A percentile compares a stretch with the other conserved stretches of the same genome.
These are phyloP conservation scores for Lactarius vividus DNA, from an alignment of 768 basidiomycete genomes.

Conservation along the genomic window DNA sequence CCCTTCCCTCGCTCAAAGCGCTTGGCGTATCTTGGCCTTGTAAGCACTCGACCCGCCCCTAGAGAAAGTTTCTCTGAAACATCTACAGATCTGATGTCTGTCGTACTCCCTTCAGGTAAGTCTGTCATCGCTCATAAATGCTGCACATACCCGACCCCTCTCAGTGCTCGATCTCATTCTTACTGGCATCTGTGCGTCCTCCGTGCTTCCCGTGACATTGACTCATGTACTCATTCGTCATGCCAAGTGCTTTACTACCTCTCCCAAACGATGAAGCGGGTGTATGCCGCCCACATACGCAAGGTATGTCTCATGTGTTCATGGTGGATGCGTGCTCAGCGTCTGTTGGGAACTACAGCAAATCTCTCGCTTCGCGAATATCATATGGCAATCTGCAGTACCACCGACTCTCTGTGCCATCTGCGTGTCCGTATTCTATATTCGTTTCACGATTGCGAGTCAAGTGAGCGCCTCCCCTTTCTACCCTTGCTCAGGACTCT, in stretches of 20 bases:
- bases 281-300: not conserved
- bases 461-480: conserved; percentile 2
- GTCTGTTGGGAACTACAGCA: not conserved
- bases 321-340: not conserved
- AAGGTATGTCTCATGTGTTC: conserved; percentile 3
- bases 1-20: not conserved
- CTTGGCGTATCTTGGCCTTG: conserved; percentile 6
- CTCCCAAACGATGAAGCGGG: not conserved
- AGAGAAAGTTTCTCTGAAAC: not conserved
- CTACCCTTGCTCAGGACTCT: not conserved
- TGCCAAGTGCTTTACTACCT: not conserved
- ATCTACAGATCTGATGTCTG: not conserved
- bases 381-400: conserved; percentile 16
- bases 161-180: not conserved
- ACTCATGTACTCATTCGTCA: not conserved
- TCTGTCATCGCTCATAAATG: not conserved
- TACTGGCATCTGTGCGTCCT: not conserved
- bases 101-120: not conserved
- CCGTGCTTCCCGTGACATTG: not conserved
- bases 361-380: conserved; percentile 1
- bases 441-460: not conserved
- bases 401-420: conserved; percentile 17
- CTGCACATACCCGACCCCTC: not conserved
- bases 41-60: not conserved
- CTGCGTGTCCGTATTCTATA: not conserved